Base-by-base conservation (phyloP, 495 filamentous ascomycete species). In the Trichoderma parareesei region DNA sequence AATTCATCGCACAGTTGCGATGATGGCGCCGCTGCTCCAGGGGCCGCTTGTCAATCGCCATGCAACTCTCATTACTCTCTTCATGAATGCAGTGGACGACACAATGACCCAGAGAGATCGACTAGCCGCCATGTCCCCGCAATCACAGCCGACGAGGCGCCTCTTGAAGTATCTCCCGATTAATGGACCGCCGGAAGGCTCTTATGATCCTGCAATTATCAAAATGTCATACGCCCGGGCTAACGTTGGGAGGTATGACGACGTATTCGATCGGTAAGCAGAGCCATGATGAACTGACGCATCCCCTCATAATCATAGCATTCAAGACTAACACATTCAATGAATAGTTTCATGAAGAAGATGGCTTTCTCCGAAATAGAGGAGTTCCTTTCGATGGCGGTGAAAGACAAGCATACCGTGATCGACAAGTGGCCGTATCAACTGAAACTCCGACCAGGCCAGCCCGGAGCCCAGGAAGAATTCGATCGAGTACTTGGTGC, bases 341-440 rank as follows among this genome's bases (percentile, higher is more conserved):
- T 61, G 59, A n/a, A 38, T 7, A 9, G 40, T 9, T 40, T 5
- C 11, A 42, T 6, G 20, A 27, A 27, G 27, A 2, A 1, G 27
- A 27, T 27, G 27, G 27, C 27, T 2, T 61, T 61, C 33, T 6
- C 7, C 2, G 33, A 61, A 5, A 4, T 38, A 1, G 59, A 7
- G 0, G 5, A 42, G 14, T 0, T 13, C 3, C 5, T 27, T 18
- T 3, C 3, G 1, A 5, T 40, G 37, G 33, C 59, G 16, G 40
- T 61, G 37, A 61, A 77, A 60, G 67, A 72, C 35, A 62, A 65
- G 8, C 67, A 79, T 40, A 79, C 73, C 13, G 69, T 79, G 61
- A 67, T 77, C 33, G 75, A 76, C 14, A 72, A 75, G 60, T 79
- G 76, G 75, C 78, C 76, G 8, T 65, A 67, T 41, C 49, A 66